These are phyloP conservation scores for Fragaria nilgerrensis DNA, from an alignment of 306 rosid species.

Conservation along the genomic window DNA sequence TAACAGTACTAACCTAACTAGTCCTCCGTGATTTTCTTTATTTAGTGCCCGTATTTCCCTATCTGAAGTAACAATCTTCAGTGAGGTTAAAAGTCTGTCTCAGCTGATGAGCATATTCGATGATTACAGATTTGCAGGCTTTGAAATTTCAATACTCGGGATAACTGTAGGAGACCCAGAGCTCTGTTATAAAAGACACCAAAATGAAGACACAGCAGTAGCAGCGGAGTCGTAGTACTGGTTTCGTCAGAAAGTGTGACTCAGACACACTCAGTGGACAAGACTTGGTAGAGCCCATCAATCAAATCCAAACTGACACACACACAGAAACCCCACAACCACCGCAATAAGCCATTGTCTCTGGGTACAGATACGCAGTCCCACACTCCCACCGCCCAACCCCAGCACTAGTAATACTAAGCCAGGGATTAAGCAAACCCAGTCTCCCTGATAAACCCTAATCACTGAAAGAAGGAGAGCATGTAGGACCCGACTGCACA, in stretches of 20 bases:
- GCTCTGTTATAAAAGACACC: background rate
- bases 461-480: conserved; percentile 4
- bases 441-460: background rate
- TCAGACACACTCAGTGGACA: background rate
- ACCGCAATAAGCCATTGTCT: background rate
- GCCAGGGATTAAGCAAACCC: background rate
- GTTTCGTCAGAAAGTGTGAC: background rate
- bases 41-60: background rate
- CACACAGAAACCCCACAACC: background rate
- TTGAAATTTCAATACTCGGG: background rate
- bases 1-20: background rate
- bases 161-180: background rate
- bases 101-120: background rate
- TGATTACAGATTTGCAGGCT: background rate
- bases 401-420: background rate
- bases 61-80: background rate
- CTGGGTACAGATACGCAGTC: background rate
- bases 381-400: background rate
- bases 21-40: background rate
- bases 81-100: background rate
- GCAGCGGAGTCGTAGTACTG: background rate
- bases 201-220: background rate
- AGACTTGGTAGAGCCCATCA: background rate
- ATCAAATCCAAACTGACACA: conserved; percentile 2
- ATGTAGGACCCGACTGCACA: conserved; percentile 12